Evolutionary conservation across 441 rosid genomes (phyloP), one percentile per base, ranked within the genome.

Genomic region (Breynia disticha): DNA sequence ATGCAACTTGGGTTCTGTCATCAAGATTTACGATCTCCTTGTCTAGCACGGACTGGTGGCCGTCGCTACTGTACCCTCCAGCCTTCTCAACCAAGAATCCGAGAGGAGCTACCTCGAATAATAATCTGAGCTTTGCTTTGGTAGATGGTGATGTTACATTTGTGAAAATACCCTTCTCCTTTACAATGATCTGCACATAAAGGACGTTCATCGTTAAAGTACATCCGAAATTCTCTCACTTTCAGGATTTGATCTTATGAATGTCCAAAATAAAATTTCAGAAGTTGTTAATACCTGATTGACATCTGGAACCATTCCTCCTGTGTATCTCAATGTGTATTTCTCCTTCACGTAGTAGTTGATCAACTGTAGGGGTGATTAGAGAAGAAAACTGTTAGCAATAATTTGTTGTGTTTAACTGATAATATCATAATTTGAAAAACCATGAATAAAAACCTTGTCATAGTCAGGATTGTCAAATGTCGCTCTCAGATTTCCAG

Each of bases 241-340:
- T 24, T 24, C 7, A 24, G 32, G 32, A 24, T 7, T 24, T 24
- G 3, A n/a, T 7, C 32, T 24, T 7, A 7, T 24, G 4, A 24
- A 22, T 16, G 22, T 12, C 20, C 9, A 14, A 2, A 3, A 48
- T 19, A 12, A 35, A 13, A 5, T 57, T 5, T 35, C n/a, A 32
- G 15, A 37, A 19, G 47, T 59, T 44, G 2, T 22, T 20, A 19
- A 1, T 2, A 81, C 98, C 95, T 88, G 98, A 74, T 88, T 86
- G 60, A 93, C 98, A 16, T 93, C 98, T 11, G 98, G 98, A 51
- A 93, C 98, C 97, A 93, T 93, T 77, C 98, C 98, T 78, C 98
- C 98, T 0, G 98, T 93, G 88, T 93, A 93, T 79, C 97, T 68
- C 72, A 91, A 73, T 43, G 98, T 91, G 84, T 86, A 91, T 55